These are phyloP conservation scores for Vanrija pseudolonga DNA, from an alignment of 1,284 basidiomycete genomes.

Conservation along the genomic window DNA sequence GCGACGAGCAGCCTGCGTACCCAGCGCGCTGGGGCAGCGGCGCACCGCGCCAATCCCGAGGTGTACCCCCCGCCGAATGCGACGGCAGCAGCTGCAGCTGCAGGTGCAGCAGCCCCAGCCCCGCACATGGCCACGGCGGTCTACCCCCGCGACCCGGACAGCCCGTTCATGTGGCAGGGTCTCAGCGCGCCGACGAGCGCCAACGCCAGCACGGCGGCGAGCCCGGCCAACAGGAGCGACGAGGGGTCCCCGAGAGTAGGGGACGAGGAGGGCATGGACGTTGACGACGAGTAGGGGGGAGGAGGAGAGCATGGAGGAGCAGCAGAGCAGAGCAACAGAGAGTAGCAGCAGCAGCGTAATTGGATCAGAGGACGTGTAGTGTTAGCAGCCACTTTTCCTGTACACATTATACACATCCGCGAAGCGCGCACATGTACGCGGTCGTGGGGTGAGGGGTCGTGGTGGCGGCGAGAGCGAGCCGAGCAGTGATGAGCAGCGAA, in stretches of 20 bases:
- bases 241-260: no score
- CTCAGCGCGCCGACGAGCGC: neutral
- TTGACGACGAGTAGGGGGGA: neutral
- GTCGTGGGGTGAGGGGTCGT: no score
- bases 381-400: neutral
- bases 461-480: no score
- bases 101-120: constrained; percentile 6
- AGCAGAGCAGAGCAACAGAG: no score
- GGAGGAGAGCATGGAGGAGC: no score
- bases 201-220: neutral
- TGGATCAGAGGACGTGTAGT: neutral
- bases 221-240: no score
- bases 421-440: no score
- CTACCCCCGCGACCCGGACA: constrained; percentile 32
- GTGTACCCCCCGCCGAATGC: constrained; percentile 21
- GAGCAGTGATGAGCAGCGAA: no score
- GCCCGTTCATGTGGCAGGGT: constrained; percentile 12
- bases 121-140: constrained; percentile 21
- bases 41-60: constrained; percentile 18
- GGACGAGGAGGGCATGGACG: neutral
- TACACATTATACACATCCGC: no score
- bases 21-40: neutral
- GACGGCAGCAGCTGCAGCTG: neutral
- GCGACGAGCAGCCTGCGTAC: no score
- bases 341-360: neutral